Evolutionary conservation across 2,329 filamentous ascomycete genomes (phyloP).

Genomic region (Akanthomyces uredinophilus): DNA sequence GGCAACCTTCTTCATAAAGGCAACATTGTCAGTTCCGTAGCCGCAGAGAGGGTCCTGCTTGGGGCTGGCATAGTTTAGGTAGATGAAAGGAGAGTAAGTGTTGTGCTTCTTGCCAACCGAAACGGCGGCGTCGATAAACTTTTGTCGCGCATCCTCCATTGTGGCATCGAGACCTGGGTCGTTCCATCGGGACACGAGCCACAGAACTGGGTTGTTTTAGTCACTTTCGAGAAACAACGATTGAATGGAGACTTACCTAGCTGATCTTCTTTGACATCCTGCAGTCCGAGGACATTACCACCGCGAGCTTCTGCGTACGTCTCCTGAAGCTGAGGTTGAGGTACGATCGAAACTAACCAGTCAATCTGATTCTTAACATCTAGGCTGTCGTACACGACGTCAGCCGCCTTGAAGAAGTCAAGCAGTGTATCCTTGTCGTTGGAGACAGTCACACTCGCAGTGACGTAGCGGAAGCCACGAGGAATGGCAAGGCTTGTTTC

Average conservation of each 20-base stretch:
- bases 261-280: conserved; percentile 11
- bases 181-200: conserved; percentile 16
- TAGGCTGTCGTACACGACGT: conserved; percentile 15
- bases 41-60: conserved; percentile 33
- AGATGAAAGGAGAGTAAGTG: conserved; percentile 20
- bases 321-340: conserved; percentile 17
- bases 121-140: conserved; percentile 3
- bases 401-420: conserved; percentile 14
- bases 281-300: conserved; percentile 16
- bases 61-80: conserved; percentile 39
- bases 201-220: conserved; percentile 14
- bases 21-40: conserved; percentile 34
- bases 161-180: conserved; percentile 12
- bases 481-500: conserved; percentile 15
- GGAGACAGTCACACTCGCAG: conserved; percentile 15
- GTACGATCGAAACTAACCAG: conserved; percentile 18
- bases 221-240: background rate
- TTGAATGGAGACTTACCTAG: conserved; percentile 7
- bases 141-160: conserved; percentile 11
- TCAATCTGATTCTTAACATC: conserved; percentile 16
- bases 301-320: conserved; percentile 1
- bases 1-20: conserved; percentile 24
- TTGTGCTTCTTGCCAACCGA: conserved; percentile 12
- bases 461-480: conserved; percentile 18
- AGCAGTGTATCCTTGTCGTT: conserved; percentile 15